Evolutionary conservation across 768 basidiomycete species (phyloP), one percentile per base, ranked within the genome.

Genomic region (Multifurca ochricompacta): DNA sequence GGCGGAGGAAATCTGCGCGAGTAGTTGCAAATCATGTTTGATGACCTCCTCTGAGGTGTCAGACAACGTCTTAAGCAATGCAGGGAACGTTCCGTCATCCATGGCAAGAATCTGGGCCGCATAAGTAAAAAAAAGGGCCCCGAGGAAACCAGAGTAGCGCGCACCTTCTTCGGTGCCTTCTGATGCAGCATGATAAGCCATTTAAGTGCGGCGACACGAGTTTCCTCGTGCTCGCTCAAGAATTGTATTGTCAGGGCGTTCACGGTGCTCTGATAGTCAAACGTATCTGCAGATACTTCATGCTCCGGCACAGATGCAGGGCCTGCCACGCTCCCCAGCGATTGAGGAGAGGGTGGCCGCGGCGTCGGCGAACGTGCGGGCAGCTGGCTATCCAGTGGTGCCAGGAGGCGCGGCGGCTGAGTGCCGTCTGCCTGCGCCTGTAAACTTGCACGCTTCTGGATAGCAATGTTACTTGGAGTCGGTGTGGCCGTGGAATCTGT

Each of bases 121-220:
- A 8, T 51, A 34, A 30, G n/a, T 41, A 44, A 34, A 37, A 46
- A 40, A 27, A 9, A 10, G 7, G 13, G 2, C 19, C n/a, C 28
- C 6, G 14, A 19, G 27, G 40, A 28, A 21, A 27, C 14, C 28
- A 14, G n/a, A 30, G 16, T 37, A 10, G 49, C 65, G n/a, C n/a
- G 42, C 57, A 87, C 93, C 81, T 95, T 95, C 71, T 86, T 90
- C 0, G 96, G 96, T 11, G 93, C 92, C 65, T 98, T 97, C 67
- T 94, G 89, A 70, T 99, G 96, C 48, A 99, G 72, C 96, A 99
- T 99, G 53, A 96, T 84, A 35, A 99, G 73, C 96, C 96, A 99
- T 70, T 95, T 94, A 62, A 99, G 68, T 2, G 95, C 93, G 25
- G 93, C 92, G 5, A 98, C 91, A 45, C 94, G 75, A 0, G 96